phyloP scores from a whole-genome alignment of 257 asterid species.

The Jasminum sambac region DNA sequence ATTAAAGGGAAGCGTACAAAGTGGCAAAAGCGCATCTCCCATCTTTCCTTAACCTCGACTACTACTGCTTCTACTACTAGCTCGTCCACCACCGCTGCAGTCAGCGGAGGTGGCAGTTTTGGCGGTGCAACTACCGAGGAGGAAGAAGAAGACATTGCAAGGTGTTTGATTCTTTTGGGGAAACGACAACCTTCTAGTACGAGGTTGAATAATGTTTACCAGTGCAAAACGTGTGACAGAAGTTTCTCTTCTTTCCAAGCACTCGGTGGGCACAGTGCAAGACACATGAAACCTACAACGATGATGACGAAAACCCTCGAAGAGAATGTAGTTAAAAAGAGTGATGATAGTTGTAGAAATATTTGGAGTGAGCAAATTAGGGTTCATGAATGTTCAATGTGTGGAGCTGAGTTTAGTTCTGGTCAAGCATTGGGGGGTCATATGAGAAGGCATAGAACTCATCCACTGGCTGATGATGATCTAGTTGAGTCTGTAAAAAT shows the following conservation, averaged over 20 bases:
- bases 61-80: too few relatives aligned
- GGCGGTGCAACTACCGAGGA: conserved; percentile 33
- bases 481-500: conserved; percentile 29
- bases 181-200: conserved; percentile 35
- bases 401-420: conserved; percentile 79
- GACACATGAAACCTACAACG: conserved; percentile 77
- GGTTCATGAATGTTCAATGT: conserved; percentile 83
- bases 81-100: conserved; percentile 39
- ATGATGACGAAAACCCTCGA: conserved; percentile 21
- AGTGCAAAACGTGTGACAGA: conserved; percentile 76
- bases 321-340: conserved; percentile 25
- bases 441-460: conserved; percentile 93
- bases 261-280: conserved; percentile 88
- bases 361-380: conserved; percentile 56
- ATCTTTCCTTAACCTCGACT: conserved; percentile 47
- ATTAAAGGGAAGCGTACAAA: conserved; percentile 71
- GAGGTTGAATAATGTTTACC: conserved; percentile 44
- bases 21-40: conserved; percentile 55
- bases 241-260: conserved; percentile 88
- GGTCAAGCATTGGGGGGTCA: conserved; percentile 98
- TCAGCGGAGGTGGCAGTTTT: conserved; percentile 6
- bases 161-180: conserved; percentile 75
- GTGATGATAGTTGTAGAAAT: conserved; percentile 24
- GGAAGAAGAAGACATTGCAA: conserved; percentile 86
- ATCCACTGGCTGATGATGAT: conserved; percentile 30